These are phyloP conservation scores for Dactylellina drechsleri DNA, from an alignment of 2,329 filamentous ascomycete species.

Conservation along the genomic window DNA sequence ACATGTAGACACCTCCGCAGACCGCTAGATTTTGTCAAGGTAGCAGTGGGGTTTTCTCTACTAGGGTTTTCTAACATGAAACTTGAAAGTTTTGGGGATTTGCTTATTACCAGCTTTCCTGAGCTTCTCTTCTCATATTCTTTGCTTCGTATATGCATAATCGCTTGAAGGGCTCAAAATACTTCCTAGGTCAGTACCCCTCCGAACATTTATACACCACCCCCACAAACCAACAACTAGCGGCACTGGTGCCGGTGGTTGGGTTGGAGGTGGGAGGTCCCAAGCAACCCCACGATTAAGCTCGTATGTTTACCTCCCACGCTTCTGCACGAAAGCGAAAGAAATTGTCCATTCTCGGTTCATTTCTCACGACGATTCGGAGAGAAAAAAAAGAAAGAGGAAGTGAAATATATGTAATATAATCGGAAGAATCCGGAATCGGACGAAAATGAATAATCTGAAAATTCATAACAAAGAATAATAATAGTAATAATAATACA, in stretches of 20 bases:
- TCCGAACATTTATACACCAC: constrained; percentile 16
- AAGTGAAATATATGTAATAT: neutral
- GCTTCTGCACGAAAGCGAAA: neutral
- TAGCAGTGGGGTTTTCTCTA: too few relatives aligned
- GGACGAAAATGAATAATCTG: neutral
- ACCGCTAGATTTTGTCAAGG: too few relatives aligned
- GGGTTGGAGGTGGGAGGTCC: neutral
- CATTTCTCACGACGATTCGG: neutral
- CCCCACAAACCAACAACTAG: neutral
- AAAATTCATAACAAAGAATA: too few relatives aligned
- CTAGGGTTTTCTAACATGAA: too few relatives aligned
- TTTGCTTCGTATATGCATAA: constrained; percentile 2
- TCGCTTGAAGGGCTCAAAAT: too few relatives aligned
- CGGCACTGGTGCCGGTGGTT: too few relatives aligned
- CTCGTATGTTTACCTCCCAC: constrained; percentile 1
- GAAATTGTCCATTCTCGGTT: too few relatives aligned
- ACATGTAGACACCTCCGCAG: too few relatives aligned
- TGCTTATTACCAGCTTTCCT: neutral
- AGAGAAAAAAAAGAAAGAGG: neutral
- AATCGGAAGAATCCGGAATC: constrained; percentile 29
- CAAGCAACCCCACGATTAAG: constrained; percentile 23
- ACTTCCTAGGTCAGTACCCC: neutral
- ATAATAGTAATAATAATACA: neutral
- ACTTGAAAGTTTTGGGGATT: too few relatives aligned
- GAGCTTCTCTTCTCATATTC: neutral